A percentile compares a stretch with the other conserved stretches of the same genome.
Conservation (phyloP, 2,329 filamentous ascomycete species). For the Coniochaeta sp. region DNA sequence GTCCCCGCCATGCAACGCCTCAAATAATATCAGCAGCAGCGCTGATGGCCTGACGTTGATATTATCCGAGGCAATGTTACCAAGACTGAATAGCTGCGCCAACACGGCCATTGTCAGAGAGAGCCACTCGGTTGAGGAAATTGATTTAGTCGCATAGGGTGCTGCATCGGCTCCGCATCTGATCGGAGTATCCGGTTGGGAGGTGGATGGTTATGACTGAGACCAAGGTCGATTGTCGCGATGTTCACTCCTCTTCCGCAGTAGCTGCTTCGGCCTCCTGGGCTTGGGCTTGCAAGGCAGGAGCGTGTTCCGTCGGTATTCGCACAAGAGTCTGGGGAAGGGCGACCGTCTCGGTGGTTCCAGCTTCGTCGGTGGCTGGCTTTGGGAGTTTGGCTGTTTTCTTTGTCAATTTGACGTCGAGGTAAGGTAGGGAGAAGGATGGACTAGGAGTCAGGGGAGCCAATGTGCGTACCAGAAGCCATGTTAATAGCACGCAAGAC, state of each 20-base stretch:
- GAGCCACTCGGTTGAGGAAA: background rate
- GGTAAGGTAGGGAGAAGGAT: background rate
- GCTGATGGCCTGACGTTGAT: too few relatives aligned
- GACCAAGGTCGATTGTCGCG: background rate
- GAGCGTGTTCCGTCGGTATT: slow-evolving; percentile 74
- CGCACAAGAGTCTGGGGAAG: slow-evolving; percentile 77
- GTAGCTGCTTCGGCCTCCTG: slow-evolving; percentile 33
- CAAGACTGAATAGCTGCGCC: background rate
- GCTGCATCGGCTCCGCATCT: background rate
- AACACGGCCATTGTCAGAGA: background rate
- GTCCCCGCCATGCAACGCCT: background rate
- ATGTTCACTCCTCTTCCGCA: slow-evolving; percentile 30
- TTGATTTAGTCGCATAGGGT: background rate
- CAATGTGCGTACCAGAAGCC: slow-evolving; percentile 61
- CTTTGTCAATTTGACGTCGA: background rate
- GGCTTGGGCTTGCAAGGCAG: slow-evolving; percentile 53
- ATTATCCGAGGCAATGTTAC: background rate
- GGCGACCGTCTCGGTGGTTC: slow-evolving; percentile 29
- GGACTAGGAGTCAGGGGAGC: background rate
- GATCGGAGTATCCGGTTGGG: background rate
- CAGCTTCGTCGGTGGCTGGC: slow-evolving; percentile 37
- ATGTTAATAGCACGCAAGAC: slow-evolving; percentile 79
- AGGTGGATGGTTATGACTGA: too few relatives aligned
- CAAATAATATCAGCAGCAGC: background rate
- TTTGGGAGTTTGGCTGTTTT: slow-evolving; percentile 58